Conservation (phyloP, 2,329 filamentous ascomycete species). For the Sarocladium brachiariae region DNA sequence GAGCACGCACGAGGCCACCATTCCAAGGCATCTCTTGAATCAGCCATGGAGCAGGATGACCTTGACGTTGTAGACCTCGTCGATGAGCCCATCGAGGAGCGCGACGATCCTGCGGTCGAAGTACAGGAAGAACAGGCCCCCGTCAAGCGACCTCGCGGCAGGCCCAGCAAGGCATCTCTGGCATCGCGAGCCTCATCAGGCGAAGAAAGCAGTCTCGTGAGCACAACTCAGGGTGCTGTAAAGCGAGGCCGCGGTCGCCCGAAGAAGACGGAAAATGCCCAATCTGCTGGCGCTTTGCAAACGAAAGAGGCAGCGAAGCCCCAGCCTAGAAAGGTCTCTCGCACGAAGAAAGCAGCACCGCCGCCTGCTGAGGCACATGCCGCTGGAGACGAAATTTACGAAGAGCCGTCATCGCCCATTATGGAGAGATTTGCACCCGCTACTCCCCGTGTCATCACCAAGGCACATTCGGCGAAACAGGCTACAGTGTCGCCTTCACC, state of each 20-base stretch:
- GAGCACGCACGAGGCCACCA: background rate
- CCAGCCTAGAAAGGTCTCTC: conserved; percentile 7
- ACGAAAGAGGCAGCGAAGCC: background rate
- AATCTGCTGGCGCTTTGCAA: background rate
- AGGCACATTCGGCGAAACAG: conserved; percentile 44
- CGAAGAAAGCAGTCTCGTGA: background rate
- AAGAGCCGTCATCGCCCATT: conserved; percentile 25
- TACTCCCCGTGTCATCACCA: conserved; percentile 36
- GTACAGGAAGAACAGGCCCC: background rate
- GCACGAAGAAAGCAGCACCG: conserved; percentile 9
- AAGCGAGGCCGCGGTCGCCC: conserved; percentile 26
- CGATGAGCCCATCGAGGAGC: conserved; percentile 4
- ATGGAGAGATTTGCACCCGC: background rate
- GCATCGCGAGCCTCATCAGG: conserved; percentile 19
- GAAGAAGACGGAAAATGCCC: conserved; percentile 20
- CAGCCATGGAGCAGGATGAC: background rate
- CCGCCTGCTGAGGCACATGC: background rate
- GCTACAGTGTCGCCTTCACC: conserved; percentile 54
- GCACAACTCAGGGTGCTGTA: conserved; percentile 11
- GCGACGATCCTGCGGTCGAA: no score
- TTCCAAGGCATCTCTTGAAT: conserved; percentile 2
- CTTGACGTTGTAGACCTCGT: background rate
- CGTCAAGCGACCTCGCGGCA: conserved; percentile 2
- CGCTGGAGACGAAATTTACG: conserved; percentile 9
- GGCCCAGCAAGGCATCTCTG: conserved; percentile 24